Base-by-base conservation (phyloP, 2,329 filamentous ascomycete genomes). In the Phialocephala sp. region DNA sequence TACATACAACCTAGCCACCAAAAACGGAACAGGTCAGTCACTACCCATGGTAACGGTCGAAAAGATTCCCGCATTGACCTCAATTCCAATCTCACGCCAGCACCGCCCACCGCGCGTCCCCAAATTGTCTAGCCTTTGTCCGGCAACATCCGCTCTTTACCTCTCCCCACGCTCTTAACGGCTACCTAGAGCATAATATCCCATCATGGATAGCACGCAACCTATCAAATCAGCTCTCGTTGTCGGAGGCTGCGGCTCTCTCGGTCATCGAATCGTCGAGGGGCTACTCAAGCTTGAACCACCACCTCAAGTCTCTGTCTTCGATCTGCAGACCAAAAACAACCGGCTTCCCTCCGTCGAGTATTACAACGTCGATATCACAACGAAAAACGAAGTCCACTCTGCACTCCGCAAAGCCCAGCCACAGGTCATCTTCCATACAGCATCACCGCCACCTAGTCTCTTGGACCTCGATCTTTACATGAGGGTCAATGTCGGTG, bases 381-480 rank as follows among this genome's bases (percentile, higher is more conserved):
- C 37, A 12, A 14, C 37, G 4, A 14, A 41, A 12, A 3, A 41
- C 11, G 37, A 41, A 12, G 15, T 41, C 37, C 37, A 18, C 37
- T 41, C 43, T 22, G 59, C 59, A 14, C 18, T 62, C 18, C 15
- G 9, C 5, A 24, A 54, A 36, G 45, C 54, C 22, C 32, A 55
- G 27, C 59, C 45, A 11, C 43, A 24, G 6, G 59, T 62, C 22
- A 45, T 62, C 14, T 62, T 62, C 59, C 43, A 62, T 32, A 43
- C 59, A 14, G 43, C 59, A 37, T 62, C 47, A 39, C 59, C 32
- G 74, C 79, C 63, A 80, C 78, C 9, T 77, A 81, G 45, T 2
- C 36, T 4, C 8, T 64, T 78, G 79, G 61, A 77, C 78, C 63
- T 81, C 60, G 12, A 55, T 66, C 14, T 61, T 6, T 32, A 41